Evolutionary conservation across 305 asterid species (phyloP).

Genomic region (Fraxinus floribunda): DNA sequence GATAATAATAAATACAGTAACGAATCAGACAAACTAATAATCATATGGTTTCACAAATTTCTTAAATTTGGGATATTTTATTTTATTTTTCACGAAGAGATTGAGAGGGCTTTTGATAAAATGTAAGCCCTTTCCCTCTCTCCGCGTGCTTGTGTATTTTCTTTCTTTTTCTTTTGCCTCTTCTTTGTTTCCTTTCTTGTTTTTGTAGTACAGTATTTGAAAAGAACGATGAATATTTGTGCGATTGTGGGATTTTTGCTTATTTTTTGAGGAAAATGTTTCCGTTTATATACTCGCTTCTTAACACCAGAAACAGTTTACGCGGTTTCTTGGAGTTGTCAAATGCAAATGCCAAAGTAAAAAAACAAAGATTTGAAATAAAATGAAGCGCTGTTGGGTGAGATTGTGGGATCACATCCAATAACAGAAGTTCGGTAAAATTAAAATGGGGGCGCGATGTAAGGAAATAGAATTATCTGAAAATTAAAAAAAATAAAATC

Average conservation of each 20-base stretch:
- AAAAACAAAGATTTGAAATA: too few species aligned
- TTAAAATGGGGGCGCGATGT: not conserved
- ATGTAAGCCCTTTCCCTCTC: constrained; percentile 32
- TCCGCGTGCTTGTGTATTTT: not conserved
- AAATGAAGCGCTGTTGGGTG: not conserved
- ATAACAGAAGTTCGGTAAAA: not conserved
- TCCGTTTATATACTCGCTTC: not conserved
- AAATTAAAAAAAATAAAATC: too few species aligned
- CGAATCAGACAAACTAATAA: constrained; percentile 13
- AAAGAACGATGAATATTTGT: not conserved
- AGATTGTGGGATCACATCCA: not conserved
- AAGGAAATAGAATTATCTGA: too few species aligned
- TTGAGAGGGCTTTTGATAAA: constrained; percentile 38
- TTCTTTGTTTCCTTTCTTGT: not conserved
- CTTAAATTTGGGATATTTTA: not conserved
- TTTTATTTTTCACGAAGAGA: not conserved
- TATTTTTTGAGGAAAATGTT: not conserved
- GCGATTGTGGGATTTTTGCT: not conserved
- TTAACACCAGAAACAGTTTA: not conserved
- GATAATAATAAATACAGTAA: constrained; percentile 20
- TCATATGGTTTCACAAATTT: constrained; percentile 27
- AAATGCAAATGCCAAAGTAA: not conserved
- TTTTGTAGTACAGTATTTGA: not conserved
- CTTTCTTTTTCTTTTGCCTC: not conserved
- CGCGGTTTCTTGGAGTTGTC: not conserved